Conservation (phyloP, 2,329 filamentous ascomycete species). For the Venturiaceae sp. region DNA sequence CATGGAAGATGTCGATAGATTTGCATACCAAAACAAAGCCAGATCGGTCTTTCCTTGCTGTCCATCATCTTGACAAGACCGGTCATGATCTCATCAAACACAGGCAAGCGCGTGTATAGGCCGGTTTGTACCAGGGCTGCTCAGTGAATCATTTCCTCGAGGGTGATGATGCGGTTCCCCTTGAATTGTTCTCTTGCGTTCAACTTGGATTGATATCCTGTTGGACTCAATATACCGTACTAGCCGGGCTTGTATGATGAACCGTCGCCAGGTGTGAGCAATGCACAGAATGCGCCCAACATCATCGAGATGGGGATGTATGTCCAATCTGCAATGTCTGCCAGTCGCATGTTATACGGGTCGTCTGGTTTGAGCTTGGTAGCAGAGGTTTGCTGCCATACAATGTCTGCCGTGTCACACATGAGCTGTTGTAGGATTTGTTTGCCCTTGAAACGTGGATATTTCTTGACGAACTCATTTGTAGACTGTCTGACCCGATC, state of each 20-base stretch:
- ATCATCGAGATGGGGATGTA: not conserved
- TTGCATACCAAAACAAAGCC: not conserved
- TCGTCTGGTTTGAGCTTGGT: not conserved
- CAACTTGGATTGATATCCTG: not conserved
- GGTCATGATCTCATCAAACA: not conserved
- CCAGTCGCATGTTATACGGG: not conserved
- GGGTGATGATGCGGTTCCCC: not conserved
- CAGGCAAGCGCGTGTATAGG: not conserved
- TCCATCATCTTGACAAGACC: not conserved
- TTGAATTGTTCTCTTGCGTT: not conserved
- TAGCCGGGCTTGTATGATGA: not conserved
- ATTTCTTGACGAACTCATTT: slow-evolving; percentile 10
- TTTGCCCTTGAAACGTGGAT: not conserved
- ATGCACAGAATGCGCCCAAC: not conserved
- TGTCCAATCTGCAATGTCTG: not conserved
- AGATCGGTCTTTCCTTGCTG: not conserved
- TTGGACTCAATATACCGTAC: not conserved
- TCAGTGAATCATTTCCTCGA: not conserved
- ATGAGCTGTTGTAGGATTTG: not conserved
- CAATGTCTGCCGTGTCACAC: not conserved
- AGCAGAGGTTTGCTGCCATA: not conserved
- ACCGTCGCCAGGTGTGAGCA: not conserved
- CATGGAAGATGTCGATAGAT: not conserved
- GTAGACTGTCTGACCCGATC: slow-evolving; percentile 15
- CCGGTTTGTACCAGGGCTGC: not conserved